Base-by-base conservation (phyloP, 2,329 filamentous ascomycete species). In the Pseudocercospora crystallina region DNA sequence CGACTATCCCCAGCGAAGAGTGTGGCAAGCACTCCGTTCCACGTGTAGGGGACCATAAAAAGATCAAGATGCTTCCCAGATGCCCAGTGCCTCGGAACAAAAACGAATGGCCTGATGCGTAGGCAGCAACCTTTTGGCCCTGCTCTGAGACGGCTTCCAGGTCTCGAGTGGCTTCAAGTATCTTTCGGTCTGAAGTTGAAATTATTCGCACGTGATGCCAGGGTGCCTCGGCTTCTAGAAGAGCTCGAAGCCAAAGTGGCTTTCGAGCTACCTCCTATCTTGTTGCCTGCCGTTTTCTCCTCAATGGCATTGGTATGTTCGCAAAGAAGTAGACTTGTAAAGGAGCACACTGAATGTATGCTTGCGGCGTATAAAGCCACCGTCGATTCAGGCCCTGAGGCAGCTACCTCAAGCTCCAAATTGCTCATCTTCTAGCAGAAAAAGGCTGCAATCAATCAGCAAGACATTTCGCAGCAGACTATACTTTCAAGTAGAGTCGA, bases 281-380 rank as follows among this genome's bases (percentile, higher is more conserved):
- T 32, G 14, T 32, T 43, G 41, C 31, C 41, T 43, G 15, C 33
- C 31, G 13, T 12, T 32, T 43, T 34, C 39, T 20, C 39, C 39
- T 41, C 39, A 29, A 29, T 13, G 15, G 40, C 40, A 43, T 43
- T 43, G 31, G 41, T 43, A 43, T 14, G 41, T 33, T 35, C 41
- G 41, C 31, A 34, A 34, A 17, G 5, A n/a, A n/a, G n/a, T n/a
- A 7, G 31, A 35, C 14, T 3, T 33, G 9, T 33, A n/a, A 15
- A 14, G 11, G 14, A 17, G 11, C 31, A 12, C 26, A 26, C 9
- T 10, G 15, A 32, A 13, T 39, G 4, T n/a, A 13, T 43, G 13
- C 13, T 43, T 5, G 11, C 14, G 26, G 13, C 14, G 14, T 13
- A 13, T 15, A 39, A 39, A 17, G 14, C 14, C 20, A 4, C 20